These are phyloP conservation scores for Solanum etuberosum DNA, from an alignment of 257 asterid species.

Conservation along the genomic window DNA sequence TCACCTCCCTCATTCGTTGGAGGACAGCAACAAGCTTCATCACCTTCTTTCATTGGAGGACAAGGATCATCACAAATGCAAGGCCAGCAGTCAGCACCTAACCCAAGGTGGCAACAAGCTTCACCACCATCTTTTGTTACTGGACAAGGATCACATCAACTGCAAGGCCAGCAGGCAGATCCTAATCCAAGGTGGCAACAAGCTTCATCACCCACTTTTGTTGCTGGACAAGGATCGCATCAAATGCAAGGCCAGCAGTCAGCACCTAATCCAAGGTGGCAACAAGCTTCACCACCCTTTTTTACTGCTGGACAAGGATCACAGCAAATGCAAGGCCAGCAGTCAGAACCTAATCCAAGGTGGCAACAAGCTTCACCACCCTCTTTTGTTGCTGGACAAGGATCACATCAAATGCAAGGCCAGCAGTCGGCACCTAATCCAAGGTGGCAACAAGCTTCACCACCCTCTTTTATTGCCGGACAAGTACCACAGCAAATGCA, in stretches of 20 bases:
- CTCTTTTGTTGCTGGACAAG: neutral
- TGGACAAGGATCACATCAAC: neutral
- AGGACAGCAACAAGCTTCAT: neutral
- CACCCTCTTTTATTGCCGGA: neutral
- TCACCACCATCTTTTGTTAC: neutral
- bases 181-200: neutral
- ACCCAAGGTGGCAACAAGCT: neutral
- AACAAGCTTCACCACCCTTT: neutral
- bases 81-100: neutral
- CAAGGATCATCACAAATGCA: neutral
- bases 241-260: neutral
- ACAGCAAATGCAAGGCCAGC: constrained; percentile 22
- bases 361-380: neutral
- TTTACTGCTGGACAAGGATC: neutral
- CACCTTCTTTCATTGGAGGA: neutral
- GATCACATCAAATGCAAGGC: neutral
- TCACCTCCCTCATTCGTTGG: neutral
- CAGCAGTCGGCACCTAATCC: neutral
- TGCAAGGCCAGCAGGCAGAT: neutral
- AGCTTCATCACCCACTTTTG: neutral
- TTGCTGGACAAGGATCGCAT: neutral
- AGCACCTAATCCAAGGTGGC: neutral
- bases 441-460: neutral
- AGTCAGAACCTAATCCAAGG: neutral
- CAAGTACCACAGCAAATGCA: neutral